phyloP scores from a whole-genome alignment of 495 filamentous ascomycete genomes.

The Lasiosphaeria hispida region DNA sequence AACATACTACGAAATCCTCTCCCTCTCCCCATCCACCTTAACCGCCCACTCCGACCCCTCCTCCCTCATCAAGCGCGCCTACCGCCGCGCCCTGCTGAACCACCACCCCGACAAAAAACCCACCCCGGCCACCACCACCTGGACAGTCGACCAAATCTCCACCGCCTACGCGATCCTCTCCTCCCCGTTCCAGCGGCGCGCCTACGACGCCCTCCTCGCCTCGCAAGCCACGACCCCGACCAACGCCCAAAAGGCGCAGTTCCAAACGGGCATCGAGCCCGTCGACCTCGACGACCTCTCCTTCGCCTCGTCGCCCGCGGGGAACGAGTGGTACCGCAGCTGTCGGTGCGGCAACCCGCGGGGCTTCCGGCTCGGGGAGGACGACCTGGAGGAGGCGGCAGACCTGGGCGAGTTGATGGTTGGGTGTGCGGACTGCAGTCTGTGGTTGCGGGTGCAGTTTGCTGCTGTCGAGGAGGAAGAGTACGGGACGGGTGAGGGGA shows the following conservation, averaged over 20 bases:
- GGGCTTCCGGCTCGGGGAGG: conserved; percentile 68
- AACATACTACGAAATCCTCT: conserved; percentile 48
- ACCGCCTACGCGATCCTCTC: conserved; percentile 71
- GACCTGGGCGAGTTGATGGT: conserved; percentile 69
- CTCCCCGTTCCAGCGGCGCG: conserved; percentile 51
- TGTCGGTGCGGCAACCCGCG: conserved; percentile 80
- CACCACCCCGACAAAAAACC: conserved; percentile 78
- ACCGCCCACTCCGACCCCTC: conserved; percentile 10
- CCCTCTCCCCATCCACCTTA: conserved; percentile 34
- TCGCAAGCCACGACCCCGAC: neutral
- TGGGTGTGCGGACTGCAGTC: conserved; percentile 76
- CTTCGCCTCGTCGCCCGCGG: conserved; percentile 44
- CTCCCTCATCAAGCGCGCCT: conserved; percentile 64
- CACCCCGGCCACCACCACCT: conserved; percentile 16
- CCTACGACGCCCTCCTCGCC: conserved; percentile 65
- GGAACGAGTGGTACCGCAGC: conserved; percentile 57
- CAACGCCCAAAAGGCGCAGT: conserved; percentile 27
- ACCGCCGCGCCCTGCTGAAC: conserved; percentile 71
- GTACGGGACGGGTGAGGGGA: too few relatives aligned
- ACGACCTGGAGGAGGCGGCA: conserved; percentile 64
- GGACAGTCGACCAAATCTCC: conserved; percentile 74
- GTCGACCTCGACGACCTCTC: conserved; percentile 80
- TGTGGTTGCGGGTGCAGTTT: conserved; percentile 77
- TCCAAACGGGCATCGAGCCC: conserved; percentile 69
- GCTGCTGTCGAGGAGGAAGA: conserved; percentile 55